Conservation (phyloP, 352 stramenopile species). For the Phytophthora palmivora region DNA sequence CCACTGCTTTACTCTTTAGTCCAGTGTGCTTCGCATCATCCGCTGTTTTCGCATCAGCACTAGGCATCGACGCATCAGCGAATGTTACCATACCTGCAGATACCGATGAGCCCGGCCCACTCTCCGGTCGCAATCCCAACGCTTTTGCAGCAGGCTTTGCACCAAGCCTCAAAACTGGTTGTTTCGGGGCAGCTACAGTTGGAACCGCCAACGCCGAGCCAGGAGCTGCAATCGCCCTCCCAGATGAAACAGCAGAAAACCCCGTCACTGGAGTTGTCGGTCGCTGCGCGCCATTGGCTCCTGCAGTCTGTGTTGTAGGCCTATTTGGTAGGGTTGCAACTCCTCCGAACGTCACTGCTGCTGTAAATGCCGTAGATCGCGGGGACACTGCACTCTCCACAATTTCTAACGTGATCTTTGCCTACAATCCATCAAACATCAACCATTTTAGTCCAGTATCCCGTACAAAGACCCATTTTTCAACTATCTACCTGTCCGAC, state of each 20-base stretch:
- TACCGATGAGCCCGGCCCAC: not conserved
- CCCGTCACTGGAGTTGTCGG: slow-evolving; percentile 2
- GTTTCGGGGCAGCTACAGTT: slow-evolving; percentile 19
- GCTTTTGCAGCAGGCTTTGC: slow-evolving; percentile 31
- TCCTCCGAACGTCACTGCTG: slow-evolving; percentile 11
- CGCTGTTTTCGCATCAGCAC: slow-evolving; percentile 15
- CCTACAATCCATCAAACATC: slow-evolving; percentile 17
- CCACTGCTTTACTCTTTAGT: slow-evolving; percentile 20
- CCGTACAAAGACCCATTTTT: not conserved
- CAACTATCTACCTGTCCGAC: slow-evolving; percentile 28
- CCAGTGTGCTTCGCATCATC: not conserved
- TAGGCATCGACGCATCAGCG: not conserved
- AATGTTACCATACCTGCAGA: not conserved
- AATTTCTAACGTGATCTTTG: slow-evolving; percentile 39
- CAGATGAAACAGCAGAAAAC: slow-evolving; percentile 24
- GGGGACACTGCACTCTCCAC: slow-evolving; percentile 7
- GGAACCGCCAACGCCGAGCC: slow-evolving; percentile 33
- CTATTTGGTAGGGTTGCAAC: slow-evolving; percentile 1
- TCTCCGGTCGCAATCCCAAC: slow-evolving; percentile 3
- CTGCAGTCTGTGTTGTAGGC: not conserved
- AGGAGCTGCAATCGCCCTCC: slow-evolving; percentile 40
- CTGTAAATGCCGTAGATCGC: slow-evolving; percentile 10
- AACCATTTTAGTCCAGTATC: slow-evolving; percentile 6
- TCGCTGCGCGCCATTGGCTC: not conserved
- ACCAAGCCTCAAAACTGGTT: slow-evolving; percentile 12